A percentile compares a stretch with the other conserved stretches of the same genome.
Conservation (phyloP, 345 rosid species). For the Noccaea caerulescens region DNA sequence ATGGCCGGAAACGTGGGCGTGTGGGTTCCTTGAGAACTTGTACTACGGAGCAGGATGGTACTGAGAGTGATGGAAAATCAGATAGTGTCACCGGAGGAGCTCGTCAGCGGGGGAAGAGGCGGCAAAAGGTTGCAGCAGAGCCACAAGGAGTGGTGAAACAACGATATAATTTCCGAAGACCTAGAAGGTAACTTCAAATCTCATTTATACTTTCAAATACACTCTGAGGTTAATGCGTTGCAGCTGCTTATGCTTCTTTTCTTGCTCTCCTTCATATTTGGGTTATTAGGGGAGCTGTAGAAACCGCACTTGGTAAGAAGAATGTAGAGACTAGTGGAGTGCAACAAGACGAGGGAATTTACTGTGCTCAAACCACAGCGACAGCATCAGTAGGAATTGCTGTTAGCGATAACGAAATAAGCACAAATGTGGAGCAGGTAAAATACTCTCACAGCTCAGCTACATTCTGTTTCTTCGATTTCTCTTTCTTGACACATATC, state of each 20-base stretch:
- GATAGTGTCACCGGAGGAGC: constrained; percentile 62
- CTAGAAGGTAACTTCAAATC: constrained; percentile 58
- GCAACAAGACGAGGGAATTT: constrained; percentile 47
- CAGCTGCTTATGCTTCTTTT: constrained; percentile 2
- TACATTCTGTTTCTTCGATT: constrained; percentile 3
- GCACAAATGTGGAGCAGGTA: constrained; percentile 58
- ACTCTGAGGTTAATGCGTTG: constrained; percentile 11
- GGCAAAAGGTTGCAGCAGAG: constrained; percentile 56
- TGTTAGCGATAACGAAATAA: constrained; percentile 64
- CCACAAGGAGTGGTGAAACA: constrained; percentile 48
- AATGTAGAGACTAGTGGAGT: constrained; percentile 44
- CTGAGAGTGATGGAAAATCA: constrained; percentile 70
- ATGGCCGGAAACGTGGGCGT: constrained; percentile 66
- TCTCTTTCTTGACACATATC: constrained; percentile 14
- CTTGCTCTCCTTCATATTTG: constrained; percentile 15
- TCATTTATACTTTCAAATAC: constrained; percentile 23
- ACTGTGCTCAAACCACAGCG: constrained; percentile 48
- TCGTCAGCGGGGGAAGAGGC: constrained; percentile 60
- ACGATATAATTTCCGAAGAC: constrained; percentile 78
- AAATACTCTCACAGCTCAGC: constrained; percentile 27
- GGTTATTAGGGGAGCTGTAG: constrained; percentile 34
- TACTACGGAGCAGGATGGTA: constrained; percentile 61
- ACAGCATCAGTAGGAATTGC: constrained; percentile 49
- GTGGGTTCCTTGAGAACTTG: constrained; percentile 56
- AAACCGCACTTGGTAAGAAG: constrained; percentile 31